These are phyloP conservation scores for Colletotrichum cuscutae DNA, from an alignment of 2,329 filamentous ascomycete genomes.

Conservation along the genomic window DNA sequence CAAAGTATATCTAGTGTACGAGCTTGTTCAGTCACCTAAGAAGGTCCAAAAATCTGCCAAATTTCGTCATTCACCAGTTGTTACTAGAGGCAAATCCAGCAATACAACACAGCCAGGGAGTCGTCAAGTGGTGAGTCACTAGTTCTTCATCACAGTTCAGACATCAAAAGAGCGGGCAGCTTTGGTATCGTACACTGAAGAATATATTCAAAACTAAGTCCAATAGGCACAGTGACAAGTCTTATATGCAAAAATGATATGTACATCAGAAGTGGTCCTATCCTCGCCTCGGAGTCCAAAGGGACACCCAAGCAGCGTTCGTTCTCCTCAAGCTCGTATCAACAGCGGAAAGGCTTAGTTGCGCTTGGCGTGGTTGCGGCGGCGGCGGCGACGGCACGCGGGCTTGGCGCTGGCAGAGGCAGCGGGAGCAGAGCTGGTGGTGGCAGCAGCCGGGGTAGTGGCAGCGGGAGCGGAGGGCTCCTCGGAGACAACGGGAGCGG, in stretches of 20 bases:
- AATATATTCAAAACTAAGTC: conserved; percentile 26
- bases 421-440: conserved; percentile 15
- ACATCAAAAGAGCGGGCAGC: not conserved
- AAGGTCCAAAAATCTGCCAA: no score
- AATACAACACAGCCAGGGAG: not conserved
- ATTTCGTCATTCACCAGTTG: not conserved
- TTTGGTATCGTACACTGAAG: conserved; percentile 10
- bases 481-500: conserved; percentile 19
- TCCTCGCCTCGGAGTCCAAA: not conserved
- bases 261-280: conserved; percentile 26
- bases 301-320: no score
- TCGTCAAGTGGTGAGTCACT: not conserved
- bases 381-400: conserved; percentile 31
- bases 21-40: not conserved
- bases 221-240: conserved; percentile 18
- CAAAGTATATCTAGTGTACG: conserved; percentile 24
- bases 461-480: conserved; percentile 29
- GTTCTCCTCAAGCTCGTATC: not conserved
- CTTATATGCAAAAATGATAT: conserved; percentile 30
- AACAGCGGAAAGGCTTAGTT: conserved; percentile 10
- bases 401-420: conserved; percentile 22
- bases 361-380: conserved; percentile 25
- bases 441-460: not conserved
- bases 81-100: not conserved
- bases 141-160: not conserved